Conservation (phyloP, 2,329 filamentous ascomycete genomes). For the Diaporthe amygdali region DNA sequence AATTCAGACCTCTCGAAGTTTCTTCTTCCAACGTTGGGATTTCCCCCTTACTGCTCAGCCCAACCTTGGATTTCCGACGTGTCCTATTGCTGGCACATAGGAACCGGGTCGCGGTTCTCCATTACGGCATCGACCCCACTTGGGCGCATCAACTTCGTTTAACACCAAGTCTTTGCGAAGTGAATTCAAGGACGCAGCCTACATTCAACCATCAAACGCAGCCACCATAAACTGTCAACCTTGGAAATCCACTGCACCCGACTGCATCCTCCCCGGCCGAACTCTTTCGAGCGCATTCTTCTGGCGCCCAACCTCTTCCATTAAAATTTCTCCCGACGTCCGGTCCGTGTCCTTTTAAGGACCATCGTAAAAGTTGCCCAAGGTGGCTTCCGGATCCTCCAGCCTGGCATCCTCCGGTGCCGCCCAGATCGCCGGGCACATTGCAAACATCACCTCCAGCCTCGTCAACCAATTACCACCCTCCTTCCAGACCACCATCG, state of each 20-base stretch:
- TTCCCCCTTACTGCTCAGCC: not conserved
- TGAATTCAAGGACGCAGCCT: conserved; percentile 10
- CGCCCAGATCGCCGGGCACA: conserved; percentile 42
- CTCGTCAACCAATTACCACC: conserved; percentile 45
- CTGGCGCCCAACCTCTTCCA: not conserved
- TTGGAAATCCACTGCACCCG: not conserved
- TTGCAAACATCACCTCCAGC: conserved; percentile 60
- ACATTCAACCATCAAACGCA: not conserved
- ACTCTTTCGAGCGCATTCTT: conserved; percentile 3
- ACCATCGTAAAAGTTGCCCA: conserved; percentile 48
- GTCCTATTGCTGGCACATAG: not conserved
- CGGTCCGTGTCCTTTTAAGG: conserved; percentile 44
- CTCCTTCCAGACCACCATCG: conserved; percentile 58
- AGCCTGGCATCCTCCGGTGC: conserved; percentile 68
- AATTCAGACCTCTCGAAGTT: not conserved
- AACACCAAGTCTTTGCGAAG: not conserved
- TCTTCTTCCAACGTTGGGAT: not conserved
- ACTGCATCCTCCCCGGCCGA: not conserved
- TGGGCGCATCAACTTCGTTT: conserved; percentile 21
- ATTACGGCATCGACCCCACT: conserved; percentile 25
- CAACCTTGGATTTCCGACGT: conserved; percentile 3
- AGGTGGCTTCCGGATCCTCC: conserved; percentile 64
- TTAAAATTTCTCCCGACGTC: conserved; percentile 1
- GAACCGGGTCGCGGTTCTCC: conserved; percentile 9
- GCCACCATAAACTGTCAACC: conserved; percentile 1